phyloP scores from a whole-genome alignment of 2,329 filamentous ascomycete species.

The Rhytidhysteron rufulum region DNA sequence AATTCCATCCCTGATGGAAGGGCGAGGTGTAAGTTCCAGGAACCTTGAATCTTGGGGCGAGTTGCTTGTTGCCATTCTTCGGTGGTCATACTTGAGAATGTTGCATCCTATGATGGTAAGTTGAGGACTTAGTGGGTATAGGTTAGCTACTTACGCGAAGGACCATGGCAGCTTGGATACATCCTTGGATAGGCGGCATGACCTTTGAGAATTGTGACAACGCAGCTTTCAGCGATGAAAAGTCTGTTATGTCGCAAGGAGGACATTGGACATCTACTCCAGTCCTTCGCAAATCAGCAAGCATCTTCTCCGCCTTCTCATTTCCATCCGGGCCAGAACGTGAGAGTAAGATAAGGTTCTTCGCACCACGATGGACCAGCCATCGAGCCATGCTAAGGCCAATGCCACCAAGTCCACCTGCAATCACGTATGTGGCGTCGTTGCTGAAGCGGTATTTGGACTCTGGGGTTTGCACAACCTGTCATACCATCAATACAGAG shows the following conservation, averaged over 20 bases:
- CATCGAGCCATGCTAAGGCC: background rate
- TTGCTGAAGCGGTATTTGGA: background rate
- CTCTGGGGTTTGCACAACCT: background rate
- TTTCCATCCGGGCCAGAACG: background rate
- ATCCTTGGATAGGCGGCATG: constrained; percentile 8
- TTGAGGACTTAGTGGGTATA: background rate
- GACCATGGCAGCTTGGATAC: constrained; percentile 9
- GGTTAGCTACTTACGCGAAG: constrained; percentile 1
- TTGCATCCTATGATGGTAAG: background rate
- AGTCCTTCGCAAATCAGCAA: background rate
- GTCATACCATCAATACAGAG: background rate
- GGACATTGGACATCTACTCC: background rate
- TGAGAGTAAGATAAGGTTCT: background rate
- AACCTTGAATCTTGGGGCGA: constrained; percentile 13
- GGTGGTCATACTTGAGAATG: background rate
- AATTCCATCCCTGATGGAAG: constrained; percentile 6
- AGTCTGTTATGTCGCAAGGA: background rate
- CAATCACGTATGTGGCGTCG: background rate
- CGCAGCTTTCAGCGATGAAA: background rate
- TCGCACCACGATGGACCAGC: background rate
- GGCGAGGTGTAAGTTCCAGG: constrained; percentile 13
- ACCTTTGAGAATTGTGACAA: background rate
- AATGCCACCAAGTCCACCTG: background rate
- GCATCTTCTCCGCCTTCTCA: background rate
- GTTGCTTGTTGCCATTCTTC: background rate